phyloP scores from a whole-genome alignment of 257 asterid genomes.

The Capsicum baccatum region DNA sequence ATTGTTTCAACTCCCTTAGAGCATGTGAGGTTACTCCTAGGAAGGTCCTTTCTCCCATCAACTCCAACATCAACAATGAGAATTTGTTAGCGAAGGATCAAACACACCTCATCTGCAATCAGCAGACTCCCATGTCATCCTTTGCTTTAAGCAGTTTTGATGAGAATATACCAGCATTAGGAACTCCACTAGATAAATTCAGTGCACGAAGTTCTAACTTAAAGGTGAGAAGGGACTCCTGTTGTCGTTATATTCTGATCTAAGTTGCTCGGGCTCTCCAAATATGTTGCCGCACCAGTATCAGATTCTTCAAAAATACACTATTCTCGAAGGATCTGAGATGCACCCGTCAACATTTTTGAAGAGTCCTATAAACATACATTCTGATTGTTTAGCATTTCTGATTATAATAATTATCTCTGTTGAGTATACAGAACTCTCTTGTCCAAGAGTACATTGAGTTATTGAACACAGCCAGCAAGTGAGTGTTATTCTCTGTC shows the following conservation, averaged over 20 bases:
- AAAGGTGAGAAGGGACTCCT: constrained; percentile 54
- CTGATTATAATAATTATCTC: constrained; percentile 29
- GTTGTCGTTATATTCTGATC: neutral
- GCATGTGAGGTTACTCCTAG: constrained; percentile 44
- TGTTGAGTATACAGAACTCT: constrained; percentile 52
- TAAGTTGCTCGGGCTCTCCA: too few species aligned
- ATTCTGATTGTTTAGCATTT: neutral
- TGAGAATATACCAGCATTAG: constrained; percentile 37
- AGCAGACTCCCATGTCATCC: neutral
- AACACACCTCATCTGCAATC: constrained; percentile 26
- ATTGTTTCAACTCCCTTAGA: constrained; percentile 23
- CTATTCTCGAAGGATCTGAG: too few species aligned
- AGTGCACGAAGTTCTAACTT: constrained; percentile 60
- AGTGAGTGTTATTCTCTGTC: constrained; percentile 44
- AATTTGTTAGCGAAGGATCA: constrained; percentile 25
- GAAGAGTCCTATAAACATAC: too few species aligned
- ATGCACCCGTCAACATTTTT: too few species aligned
- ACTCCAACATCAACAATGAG: constrained; percentile 45
- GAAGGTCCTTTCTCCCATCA: constrained; percentile 66
- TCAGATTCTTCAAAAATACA: too few species aligned
- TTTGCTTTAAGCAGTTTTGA: constrained; percentile 46
- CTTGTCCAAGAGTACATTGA: constrained; percentile 78
- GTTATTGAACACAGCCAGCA: constrained; percentile 76
- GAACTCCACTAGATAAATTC: constrained; percentile 74
- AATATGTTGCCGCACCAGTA: too few species aligned